Base-by-base conservation (phyloP, 495 filamentous ascomycete genomes). In the Mycothermus thermophilus region DNA sequence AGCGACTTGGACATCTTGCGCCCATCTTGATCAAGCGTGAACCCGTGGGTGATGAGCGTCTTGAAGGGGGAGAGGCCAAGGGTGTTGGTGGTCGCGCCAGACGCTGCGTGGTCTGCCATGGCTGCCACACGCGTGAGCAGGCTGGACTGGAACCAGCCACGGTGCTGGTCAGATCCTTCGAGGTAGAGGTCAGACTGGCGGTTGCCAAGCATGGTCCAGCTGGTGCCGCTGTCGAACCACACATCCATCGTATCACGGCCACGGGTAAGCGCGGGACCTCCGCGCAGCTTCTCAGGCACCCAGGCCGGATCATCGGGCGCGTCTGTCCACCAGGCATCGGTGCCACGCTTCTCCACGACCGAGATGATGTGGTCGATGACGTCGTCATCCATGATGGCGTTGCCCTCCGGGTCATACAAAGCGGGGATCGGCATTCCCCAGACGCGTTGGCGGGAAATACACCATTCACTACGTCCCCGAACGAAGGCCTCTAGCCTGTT, bases 161-260 rank as follows among this genome's bases (percentile, higher is more conserved):
- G 80, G 52, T 95, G 88, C 48, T 99, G 90, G 54, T 99, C 90
- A 2, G 74, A 79, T 17, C 90, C 90, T 62, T 99, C 90, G 4
- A 96, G 67, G 49, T 93, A 96, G 20, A 95, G 67, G 52, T 96
- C 87, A 1, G 84, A 83, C 15, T 74, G 69, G 14, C 67, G 69
- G 13, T 67, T 62, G 19, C 59, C 56, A 40, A 50, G 57, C 34
- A 74, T 66, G 0, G 84, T 77, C 90, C 90, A 99, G 51, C 82
- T 94, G 32, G 83, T 94, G 5, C 90, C 90, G 44, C 88, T 95
- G 55, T 99, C 90, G 48, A 96, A 96, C 90, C 90, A 99, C 15
- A 99, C 90, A 58, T 99, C 90, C 90, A 99, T 96, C 0, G 90
- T 99, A 44, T 99, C 92, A n/a, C 62, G 79, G 13, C 90, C 88